Evolutionary conservation across 805 yeast genomes (phyloP).

Genomic region (Suhomyces canberraensis): DNA sequence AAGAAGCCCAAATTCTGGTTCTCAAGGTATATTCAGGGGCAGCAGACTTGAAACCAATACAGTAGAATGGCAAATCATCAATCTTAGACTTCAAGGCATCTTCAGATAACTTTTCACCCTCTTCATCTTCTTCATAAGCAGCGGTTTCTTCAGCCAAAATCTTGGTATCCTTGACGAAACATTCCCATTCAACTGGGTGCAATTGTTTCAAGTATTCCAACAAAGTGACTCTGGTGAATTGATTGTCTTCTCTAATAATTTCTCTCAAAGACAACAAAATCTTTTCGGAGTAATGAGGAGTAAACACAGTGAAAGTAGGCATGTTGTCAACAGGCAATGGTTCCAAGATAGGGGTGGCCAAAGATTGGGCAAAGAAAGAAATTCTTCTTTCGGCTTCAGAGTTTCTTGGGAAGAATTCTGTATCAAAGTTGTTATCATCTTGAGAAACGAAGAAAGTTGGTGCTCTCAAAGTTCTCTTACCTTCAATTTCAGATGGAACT

Average conservation of each 20-base stretch:
- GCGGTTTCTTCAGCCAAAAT: slow-evolving; percentile 93
- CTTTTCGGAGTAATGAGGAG: slow-evolving; percentile 96
- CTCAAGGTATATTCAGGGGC: slow-evolving; percentile 95
- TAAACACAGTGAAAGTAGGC: slow-evolving; percentile 97
- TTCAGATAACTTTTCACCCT: slow-evolving; percentile 43
- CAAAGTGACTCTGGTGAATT: slow-evolving; percentile 89
- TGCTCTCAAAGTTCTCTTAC: slow-evolving; percentile 96
- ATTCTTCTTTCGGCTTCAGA: slow-evolving; percentile 99
- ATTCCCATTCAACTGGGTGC: slow-evolving; percentile 97
- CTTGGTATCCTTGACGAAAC: slow-evolving; percentile 94
- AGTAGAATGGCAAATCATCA: slow-evolving; percentile 90
- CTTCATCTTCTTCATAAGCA: slow-evolving; percentile 60
- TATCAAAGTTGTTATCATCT: slow-evolving; percentile 90
- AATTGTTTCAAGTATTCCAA: slow-evolving; percentile 92
- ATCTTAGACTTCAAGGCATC: slow-evolving; percentile 76
- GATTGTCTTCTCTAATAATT: slow-evolving; percentile 95
- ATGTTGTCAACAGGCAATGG: slow-evolving; percentile 98
- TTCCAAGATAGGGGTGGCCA: slow-evolving; percentile 98
- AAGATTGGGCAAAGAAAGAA: slow-evolving; percentile 97
- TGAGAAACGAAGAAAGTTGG: slow-evolving; percentile 98
- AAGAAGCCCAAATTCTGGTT: slow-evolving; percentile 98
- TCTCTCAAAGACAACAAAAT: slow-evolving; percentile 90
- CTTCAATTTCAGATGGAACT: slow-evolving; percentile 97
- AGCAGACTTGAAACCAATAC: slow-evolving; percentile 96
- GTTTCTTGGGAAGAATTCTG: slow-evolving; percentile 95